Percentiles rank a stretch among this genome's conserved stretches.
These are phyloP conservation scores for Ilyonectria mors-panacis DNA, from an alignment of 2,329 filamentous ascomycete genomes.

Conservation along the genomic window DNA sequence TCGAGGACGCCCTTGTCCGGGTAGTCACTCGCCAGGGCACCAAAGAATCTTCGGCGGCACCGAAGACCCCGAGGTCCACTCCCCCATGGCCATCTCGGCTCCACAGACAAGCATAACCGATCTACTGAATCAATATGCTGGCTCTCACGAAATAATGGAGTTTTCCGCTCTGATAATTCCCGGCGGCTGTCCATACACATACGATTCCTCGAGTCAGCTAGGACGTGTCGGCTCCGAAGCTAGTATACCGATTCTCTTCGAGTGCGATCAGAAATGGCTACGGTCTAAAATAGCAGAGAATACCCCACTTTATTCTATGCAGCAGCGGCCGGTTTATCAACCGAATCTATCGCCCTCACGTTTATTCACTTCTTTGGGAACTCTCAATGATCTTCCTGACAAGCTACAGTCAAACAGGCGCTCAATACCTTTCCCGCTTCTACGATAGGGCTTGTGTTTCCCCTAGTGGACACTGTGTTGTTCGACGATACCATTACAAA, in stretches of 20 bases:
- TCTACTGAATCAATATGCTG: too few relatives aligned
- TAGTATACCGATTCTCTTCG: too few relatives aligned
- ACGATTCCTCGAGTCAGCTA: too few relatives aligned
- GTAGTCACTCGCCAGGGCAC: too few relatives aligned
- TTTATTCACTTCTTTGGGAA: slow-evolving; percentile 6
- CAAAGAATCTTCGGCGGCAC: too few relatives aligned
- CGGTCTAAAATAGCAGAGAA: background rate
- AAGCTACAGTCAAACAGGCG: slow-evolving; percentile 46
- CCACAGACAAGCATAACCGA: too few relatives aligned
- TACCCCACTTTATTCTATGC: background rate
- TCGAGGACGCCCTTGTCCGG: slow-evolving; percentile 35
- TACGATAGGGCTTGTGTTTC: slow-evolving; percentile 62
- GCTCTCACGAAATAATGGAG: too few relatives aligned
- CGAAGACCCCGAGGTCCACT: too few relatives aligned
- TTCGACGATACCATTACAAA: slow-evolving; percentile 61
- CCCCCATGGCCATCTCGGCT: too few relatives aligned
- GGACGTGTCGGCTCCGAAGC: too few relatives aligned
- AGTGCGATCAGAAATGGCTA: background rate
- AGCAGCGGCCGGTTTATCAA: background rate
- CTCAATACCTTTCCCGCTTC: slow-evolving; percentile 47
- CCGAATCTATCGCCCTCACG: slow-evolving; percentile 10
- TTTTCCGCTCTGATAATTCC: too few relatives aligned
- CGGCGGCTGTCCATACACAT: too few relatives aligned
- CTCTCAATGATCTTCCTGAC: slow-evolving; percentile 37
- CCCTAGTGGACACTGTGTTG: slow-evolving; percentile 62